A percentile compares a stretch with the other conserved stretches of the same genome.
Conservation (phyloP, 305 asterid genomes). For the Withania somnifera region DNA sequence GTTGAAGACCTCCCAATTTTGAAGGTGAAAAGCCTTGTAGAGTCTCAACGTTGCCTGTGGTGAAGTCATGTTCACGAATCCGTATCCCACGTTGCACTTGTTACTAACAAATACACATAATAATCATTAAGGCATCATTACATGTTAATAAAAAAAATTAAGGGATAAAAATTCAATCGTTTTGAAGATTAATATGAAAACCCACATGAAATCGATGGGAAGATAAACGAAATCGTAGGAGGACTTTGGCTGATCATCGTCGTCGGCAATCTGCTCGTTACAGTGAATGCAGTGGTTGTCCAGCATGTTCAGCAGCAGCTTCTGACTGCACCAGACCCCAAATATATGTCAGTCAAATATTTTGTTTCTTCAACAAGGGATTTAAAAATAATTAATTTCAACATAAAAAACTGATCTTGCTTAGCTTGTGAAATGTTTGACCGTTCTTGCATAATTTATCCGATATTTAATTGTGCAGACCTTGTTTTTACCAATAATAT, state of each 20-base stretch:
- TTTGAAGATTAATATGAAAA: not conserved
- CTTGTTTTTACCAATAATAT: not conserved
- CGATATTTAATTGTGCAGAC: not conserved
- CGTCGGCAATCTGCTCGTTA: constrained; percentile 80
- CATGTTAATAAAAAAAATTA: not conserved
- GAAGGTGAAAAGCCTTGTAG: constrained; percentile 85
- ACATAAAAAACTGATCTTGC: not conserved
- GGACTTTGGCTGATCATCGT: constrained; percentile 48
- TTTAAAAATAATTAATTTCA: not conserved
- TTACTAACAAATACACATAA: constrained; percentile 27
- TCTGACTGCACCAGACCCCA: constrained; percentile 51
- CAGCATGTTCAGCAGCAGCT: constrained; percentile 90
- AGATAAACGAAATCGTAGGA: constrained; percentile 92
- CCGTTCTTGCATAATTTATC: not conserved
- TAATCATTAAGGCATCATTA: not conserved
- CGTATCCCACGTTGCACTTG: constrained; percentile 98
- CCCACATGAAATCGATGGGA: constrained; percentile 87
- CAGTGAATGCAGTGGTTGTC: constrained; percentile 97
- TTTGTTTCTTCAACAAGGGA: not conserved
- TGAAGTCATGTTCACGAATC: constrained; percentile 97
- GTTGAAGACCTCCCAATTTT: constrained; percentile 92
- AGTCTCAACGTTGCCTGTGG: constrained; percentile 87
- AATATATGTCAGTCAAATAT: not conserved
- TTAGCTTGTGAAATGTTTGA: not conserved
- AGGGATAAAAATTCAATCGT: not conserved